Evolutionary conservation across 1,284 basidiomycete species (phyloP).

Genomic region (Sporisorium reilianum): DNA sequence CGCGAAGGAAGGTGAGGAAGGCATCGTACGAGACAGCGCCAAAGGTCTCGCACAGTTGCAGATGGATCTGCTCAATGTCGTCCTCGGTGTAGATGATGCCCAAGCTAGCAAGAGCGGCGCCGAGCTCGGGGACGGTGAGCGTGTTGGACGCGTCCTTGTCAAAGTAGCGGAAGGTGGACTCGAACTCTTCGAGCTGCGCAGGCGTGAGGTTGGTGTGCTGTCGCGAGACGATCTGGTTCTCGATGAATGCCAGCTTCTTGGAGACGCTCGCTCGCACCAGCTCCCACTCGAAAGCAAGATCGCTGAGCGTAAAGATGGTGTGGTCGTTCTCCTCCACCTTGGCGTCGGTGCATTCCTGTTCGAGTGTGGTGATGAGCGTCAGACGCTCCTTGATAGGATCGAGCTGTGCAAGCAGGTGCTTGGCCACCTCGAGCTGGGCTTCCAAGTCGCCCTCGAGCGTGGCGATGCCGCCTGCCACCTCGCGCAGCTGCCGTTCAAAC

Average conservation of each 20-base stretch:
- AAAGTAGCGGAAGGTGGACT: slow-evolving; percentile 96
- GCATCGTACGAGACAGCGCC: slow-evolving; percentile 92
- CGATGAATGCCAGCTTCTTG: slow-evolving; percentile 93
- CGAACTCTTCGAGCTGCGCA: slow-evolving; percentile 95
- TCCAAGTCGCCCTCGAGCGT: slow-evolving; percentile 59
- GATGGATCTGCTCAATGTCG: slow-evolving; percentile 86
- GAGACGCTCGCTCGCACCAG: slow-evolving; percentile 82
- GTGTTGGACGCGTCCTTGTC: slow-evolving; percentile 92
- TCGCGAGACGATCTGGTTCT: slow-evolving; percentile 95
- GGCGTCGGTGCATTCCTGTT: slow-evolving; percentile 81
- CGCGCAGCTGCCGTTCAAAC: slow-evolving; percentile 74
- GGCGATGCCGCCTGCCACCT: slow-evolving; percentile 49
- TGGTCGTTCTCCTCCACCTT: slow-evolving; percentile 98
- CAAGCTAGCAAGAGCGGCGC: slow-evolving; percentile 90
- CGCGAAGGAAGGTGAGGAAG: slow-evolving; percentile 87
- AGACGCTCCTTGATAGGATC: slow-evolving; percentile 49
- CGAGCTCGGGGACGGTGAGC: slow-evolving; percentile 85
- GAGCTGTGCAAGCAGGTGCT: slow-evolving; percentile 41
- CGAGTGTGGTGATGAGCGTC: slow-evolving; percentile 34
- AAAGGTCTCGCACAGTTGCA: slow-evolving; percentile 84
- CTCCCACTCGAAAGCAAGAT: slow-evolving; percentile 89
- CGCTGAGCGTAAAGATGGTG: slow-evolving; percentile 89
- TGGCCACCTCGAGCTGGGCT: slow-evolving; percentile 47
- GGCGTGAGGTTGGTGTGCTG: slow-evolving; percentile 93
- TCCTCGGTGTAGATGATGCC: slow-evolving; percentile 92